Percentiles rank a stretch among this genome's conserved stretches.
These are phyloP conservation scores for Thraustotheca clavata DNA, from an alignment of 352 stramenopile species.

Conservation along the genomic window DNA sequence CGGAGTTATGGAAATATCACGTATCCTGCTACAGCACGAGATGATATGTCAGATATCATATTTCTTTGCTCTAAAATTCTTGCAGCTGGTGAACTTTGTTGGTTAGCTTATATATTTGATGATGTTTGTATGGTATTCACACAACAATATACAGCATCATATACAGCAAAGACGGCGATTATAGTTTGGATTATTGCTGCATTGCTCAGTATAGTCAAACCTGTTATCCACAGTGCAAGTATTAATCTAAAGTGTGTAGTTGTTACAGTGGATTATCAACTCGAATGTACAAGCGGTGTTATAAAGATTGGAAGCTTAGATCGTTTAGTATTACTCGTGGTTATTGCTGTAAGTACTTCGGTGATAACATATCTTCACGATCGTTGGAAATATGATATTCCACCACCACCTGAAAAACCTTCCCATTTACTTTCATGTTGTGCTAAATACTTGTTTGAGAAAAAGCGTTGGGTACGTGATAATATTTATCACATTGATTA, in stretches of 20 bases:
- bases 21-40: not conserved
- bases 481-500: not conserved
- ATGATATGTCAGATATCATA: not conserved
- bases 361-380: not conserved
- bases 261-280: not conserved
- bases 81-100: not conserved
- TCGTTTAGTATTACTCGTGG: not conserved
- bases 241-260: not conserved
- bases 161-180: not conserved
- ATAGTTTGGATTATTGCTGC: not conserved
- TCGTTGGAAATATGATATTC: not conserved
- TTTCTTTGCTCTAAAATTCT: not conserved
- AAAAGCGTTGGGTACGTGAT: not conserved
- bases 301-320: not conserved
- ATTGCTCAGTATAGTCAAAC: not conserved
- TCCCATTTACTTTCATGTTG: not conserved
- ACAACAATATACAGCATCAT: not conserved
- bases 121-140: not conserved
- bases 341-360: not conserved
- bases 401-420: not conserved
- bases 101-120: constrained; percentile 2
- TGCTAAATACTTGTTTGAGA: constrained; percentile 8
- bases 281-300: not conserved
- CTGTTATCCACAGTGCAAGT: not conserved
- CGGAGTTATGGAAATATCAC: not conserved